Evolutionary conservation across 208 protist species (phyloP).

Genomic region (Blastocrithidia nonstop): DNA sequence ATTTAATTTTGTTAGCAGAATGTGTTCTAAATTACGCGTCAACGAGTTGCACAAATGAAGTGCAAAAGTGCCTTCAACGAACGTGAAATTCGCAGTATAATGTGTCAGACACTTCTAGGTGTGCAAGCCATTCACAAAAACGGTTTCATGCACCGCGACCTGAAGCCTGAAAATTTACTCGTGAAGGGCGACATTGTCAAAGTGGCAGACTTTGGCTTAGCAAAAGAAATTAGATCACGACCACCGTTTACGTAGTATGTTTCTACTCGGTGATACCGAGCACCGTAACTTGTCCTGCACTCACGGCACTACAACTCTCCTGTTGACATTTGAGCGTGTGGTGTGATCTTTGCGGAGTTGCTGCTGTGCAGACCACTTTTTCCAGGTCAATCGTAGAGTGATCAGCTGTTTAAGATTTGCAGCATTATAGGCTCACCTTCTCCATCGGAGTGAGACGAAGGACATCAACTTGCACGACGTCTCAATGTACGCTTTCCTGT

Average conservation of each 20-base stretch:
- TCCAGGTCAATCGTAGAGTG: constrained; percentile 88
- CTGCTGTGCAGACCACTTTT: constrained; percentile 89
- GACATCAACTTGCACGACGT: constrained; percentile 70
- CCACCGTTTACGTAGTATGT: constrained; percentile 97
- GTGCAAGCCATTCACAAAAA: constrained; percentile 83
- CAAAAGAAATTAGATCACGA: constrained; percentile 91
- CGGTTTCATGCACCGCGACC: constrained; percentile 89
- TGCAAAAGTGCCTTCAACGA: constrained; percentile 86
- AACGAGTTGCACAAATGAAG: constrained; percentile 65
- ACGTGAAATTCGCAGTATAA: constrained; percentile 87
- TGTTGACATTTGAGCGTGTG: constrained; percentile 96
- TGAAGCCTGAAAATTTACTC: constrained; percentile 90
- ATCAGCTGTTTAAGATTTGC: constrained; percentile 95
- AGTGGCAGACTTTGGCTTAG: constrained; percentile 95
- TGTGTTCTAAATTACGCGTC: constrained; percentile 91
- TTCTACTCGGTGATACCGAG: constrained; percentile 95
- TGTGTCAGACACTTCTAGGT: constrained; percentile 80
- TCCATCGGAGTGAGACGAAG: constrained; percentile 84
- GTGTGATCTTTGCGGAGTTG: constrained; percentile 93
- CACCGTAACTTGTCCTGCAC: constrained; percentile 95
- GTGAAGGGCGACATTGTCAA: constrained; percentile 86
- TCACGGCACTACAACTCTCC: constrained; percentile 95
- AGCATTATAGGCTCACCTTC: constrained; percentile 84
- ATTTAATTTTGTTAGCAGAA: constrained; percentile 97
- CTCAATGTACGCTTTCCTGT: constrained; percentile 94